Conservation (phyloP, 2,329 filamentous ascomycete species). For the Calonectria fujianensis region DNA sequence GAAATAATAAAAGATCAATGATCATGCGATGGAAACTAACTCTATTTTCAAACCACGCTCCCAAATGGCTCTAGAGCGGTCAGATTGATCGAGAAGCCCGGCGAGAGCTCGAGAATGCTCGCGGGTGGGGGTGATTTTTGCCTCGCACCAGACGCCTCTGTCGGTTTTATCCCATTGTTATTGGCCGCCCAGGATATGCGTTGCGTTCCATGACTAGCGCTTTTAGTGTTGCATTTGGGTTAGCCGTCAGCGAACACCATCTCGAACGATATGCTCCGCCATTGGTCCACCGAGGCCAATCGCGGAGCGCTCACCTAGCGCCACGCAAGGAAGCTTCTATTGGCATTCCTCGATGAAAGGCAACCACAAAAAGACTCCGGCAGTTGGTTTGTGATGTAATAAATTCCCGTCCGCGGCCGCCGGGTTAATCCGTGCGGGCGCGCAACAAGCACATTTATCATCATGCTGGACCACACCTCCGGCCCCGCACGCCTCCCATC, state of each 20-base stretch:
- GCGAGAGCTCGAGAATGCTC: background rate
- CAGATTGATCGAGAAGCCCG: background rate
- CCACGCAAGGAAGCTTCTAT: background rate
- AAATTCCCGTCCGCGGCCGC: background rate
- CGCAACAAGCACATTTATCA: background rate
- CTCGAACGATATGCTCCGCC: background rate
- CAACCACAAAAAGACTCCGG: background rate
- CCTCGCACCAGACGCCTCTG: background rate
- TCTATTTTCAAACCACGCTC: background rate
- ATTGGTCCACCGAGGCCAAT: background rate
- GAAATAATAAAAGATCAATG: background rate
- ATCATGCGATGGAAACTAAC: background rate
- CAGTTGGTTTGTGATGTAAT: background rate
- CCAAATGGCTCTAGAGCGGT: background rate
- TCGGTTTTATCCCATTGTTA: background rate
- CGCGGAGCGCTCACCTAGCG: background rate
- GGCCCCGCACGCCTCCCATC: background rate
- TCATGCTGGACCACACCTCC: background rate
- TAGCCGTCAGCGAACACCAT: background rate
- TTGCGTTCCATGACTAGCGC: background rate
- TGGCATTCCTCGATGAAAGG: background rate
- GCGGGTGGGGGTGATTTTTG: background rate
- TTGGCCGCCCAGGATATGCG: background rate
- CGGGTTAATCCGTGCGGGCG: constrained; percentile 1
- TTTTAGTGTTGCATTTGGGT: background rate